Evolutionary conservation across 768 basidiomycete genomes (phyloP), one percentile per base, ranked within the genome.

Genomic region (Russula emetica): DNA sequence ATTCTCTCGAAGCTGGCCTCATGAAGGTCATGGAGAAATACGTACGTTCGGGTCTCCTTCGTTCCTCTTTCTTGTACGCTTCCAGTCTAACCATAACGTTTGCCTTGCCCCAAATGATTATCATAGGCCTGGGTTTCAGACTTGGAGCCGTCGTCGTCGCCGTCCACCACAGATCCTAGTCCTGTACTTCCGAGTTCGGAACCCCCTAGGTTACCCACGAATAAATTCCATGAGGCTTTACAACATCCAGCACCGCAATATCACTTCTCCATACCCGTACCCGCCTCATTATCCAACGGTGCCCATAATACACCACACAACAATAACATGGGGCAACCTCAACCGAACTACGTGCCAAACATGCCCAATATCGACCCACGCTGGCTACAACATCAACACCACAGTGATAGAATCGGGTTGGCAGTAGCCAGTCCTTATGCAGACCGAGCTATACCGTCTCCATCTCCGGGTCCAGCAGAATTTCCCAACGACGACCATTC

Each of bases 11-110:
- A 20, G 83, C 85, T 66, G 88, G 89, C 0, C 74, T 92, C 58
- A 85, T 88, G 53, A 92, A 90, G 73, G 89, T 92, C 62, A 78
- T 91, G 24, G 85, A 86, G 4, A 90, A 90, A 92, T 92, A 92
- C 71, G 90, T 91, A 69, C 69, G 88, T 69, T 70, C 40, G 26
- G 10, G 16, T 30, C 52, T 10, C 18, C 32, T 42, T n/a, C 30
- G 11, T n/a, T 18, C 16, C 7, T 20, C 34, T 20, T 18, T 20
- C 34, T 20, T 20, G n/a, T 36, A 24, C 16, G 49, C 56, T 36
- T 30, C 34, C 34, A 28, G 47, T 14, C 65, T 66, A 24, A 58
- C 38, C 10, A 22, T n/a, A 6, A 24, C 11, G 13, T 24, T 45
- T 34, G 30, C 22, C 38, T 14, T 16, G 38, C 38, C 38, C 36